A percentile compares a stretch with the other conserved stretches of the same genome.
Conservation (phyloP, 331 rosid species). For the Ulmus americana region DNA sequence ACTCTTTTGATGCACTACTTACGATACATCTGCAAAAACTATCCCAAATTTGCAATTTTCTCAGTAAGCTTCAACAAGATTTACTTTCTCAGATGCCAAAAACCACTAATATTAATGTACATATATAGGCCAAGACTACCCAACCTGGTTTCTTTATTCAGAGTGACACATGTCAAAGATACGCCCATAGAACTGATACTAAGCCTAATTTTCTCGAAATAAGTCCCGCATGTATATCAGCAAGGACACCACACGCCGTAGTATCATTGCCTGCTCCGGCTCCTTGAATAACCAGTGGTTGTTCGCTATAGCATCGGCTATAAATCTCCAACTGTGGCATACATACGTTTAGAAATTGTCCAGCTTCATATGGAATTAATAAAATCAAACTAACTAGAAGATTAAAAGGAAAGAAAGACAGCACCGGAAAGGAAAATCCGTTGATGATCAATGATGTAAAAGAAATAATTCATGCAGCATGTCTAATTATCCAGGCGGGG, state of each 20-base stretch:
- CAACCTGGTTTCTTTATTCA: neutral
- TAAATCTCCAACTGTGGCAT: constrained; percentile 64
- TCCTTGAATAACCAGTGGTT: constrained; percentile 86
- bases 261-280: constrained; percentile 98
- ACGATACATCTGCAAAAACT: neutral
- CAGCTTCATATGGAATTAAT: neutral
- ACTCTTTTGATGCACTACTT: no score
- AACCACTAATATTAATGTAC: neutral
- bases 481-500: no score
- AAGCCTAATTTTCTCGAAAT: constrained; percentile 28
- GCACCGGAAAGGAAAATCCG: neutral
- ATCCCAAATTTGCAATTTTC: neutral
- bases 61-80: neutral
- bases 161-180: neutral
- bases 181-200: neutral
- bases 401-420: neutral
- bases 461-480: no score
- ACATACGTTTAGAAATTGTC: constrained; percentile 1
- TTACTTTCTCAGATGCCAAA: neutral
- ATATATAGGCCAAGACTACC: neutral
- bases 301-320: constrained; percentile 61
- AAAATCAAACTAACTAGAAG: neutral
- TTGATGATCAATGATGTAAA: neutral
- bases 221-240: constrained; percentile 81
- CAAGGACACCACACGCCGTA: constrained; percentile 90